phyloP scores from a whole-genome alignment of 2,329 filamentous ascomycete species.

The Aspergillus clavatus region DNA sequence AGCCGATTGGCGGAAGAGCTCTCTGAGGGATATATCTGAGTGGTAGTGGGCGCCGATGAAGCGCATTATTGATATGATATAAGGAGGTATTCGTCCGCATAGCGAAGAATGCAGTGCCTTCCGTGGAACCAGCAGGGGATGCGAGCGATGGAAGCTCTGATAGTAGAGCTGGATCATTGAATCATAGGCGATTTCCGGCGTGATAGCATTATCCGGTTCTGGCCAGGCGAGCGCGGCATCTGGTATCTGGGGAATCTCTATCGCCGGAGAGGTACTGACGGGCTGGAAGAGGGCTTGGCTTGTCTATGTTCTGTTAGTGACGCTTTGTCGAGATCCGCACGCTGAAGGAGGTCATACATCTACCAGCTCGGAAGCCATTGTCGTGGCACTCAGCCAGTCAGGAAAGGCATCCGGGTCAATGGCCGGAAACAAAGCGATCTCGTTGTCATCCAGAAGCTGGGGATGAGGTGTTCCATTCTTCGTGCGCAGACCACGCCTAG shows the following conservation, averaged over 20 bases:
- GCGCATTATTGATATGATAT: slow-evolving; percentile 45
- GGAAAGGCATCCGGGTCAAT: slow-evolving; percentile 6
- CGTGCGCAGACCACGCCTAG: slow-evolving; percentile 36
- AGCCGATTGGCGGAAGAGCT: slow-evolving; percentile 15
- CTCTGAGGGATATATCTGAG: slow-evolving; percentile 23
- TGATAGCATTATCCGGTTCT: not conserved
- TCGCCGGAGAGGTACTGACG: slow-evolving; percentile 2
- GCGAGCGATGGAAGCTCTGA: slow-evolving; percentile 46
- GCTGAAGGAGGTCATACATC: slow-evolving; percentile 3
- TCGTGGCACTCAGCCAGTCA: slow-evolving; percentile 12
- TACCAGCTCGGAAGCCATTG: slow-evolving; percentile 8
- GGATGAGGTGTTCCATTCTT: slow-evolving; percentile 1
- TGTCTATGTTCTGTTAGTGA: slow-evolving; percentile 8
- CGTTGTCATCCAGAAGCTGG: slow-evolving; percentile 8
- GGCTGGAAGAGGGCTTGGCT: slow-evolving; percentile 10
- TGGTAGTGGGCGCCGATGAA: slow-evolving; percentile 50
- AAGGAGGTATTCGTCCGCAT: slow-evolving; percentile 33
- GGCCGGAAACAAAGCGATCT: slow-evolving; percentile 5
- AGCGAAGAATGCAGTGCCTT: slow-evolving; percentile 22
- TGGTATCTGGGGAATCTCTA: slow-evolving; percentile 7
- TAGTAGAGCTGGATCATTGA: slow-evolving; percentile 46
- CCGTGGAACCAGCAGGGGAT: slow-evolving; percentile 49
- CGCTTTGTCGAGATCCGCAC: not conserved
- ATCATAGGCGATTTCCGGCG: slow-evolving; percentile 16
- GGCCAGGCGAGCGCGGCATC: slow-evolving; percentile 6